Evolutionary conservation across 768 basidiomycete species (phyloP).

Genomic region (Hemileccinum rubropunctum): DNA sequence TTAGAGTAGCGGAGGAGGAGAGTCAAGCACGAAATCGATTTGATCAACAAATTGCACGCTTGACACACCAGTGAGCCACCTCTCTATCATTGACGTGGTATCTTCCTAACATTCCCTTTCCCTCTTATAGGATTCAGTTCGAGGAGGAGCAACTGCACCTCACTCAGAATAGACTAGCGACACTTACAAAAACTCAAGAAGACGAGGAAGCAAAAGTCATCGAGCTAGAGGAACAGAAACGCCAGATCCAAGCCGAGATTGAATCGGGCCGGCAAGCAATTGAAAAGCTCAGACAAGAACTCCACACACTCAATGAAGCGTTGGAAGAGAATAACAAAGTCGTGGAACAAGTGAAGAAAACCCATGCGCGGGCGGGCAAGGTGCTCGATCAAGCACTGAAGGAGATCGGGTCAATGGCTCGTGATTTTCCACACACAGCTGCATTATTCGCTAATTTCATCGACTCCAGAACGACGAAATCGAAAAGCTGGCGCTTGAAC

Average conservation of each 20-base stretch:
- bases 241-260: conserved; percentile 57
- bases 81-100: background rate
- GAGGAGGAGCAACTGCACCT: conserved; percentile 71
- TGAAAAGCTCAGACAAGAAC: conserved; percentile 54
- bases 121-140: conserved; percentile 69
- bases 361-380: conserved; percentile 65
- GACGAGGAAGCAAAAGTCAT: conserved; percentile 54
- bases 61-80: conserved; percentile 73
- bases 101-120: conserved; percentile 4
- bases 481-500: conserved; percentile 80
- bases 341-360: conserved; percentile 75
- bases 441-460: conserved; percentile 3
- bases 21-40: conserved; percentile 79
- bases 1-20: conserved; percentile 86
- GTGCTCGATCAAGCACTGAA: conserved; percentile 85
- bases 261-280: conserved; percentile 53
- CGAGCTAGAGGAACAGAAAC: conserved; percentile 55
- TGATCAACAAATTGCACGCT: conserved; percentile 81
- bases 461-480: conserved; percentile 77
- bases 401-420: conserved; percentile 79
- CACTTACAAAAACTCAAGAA: conserved; percentile 48
- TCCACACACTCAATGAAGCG: conserved; percentile 56
- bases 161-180: conserved; percentile 59
- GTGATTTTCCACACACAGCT: conserved; percentile 29
- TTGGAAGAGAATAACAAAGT: conserved; percentile 71